Percentiles rank a stretch among this genome's conserved stretches.
phyloP scores from a whole-genome alignment of 2,329 filamentous ascomycete species.

The Fusarium pseudonygamai region DNA sequence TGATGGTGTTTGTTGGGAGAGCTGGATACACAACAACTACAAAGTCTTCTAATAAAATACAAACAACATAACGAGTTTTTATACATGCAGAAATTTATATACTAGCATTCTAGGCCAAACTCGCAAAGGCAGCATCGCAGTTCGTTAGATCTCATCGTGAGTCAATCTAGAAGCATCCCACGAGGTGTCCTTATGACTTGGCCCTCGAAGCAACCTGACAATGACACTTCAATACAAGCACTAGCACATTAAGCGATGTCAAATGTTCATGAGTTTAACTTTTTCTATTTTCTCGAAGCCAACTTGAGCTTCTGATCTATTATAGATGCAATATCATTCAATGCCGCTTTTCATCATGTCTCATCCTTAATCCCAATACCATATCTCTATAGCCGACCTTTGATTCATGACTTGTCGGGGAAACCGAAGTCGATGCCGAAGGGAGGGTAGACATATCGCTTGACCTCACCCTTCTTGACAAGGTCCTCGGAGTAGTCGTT shows the following conservation, averaged over 20 bases:
- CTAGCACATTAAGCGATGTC: background rate
- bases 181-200: too few relatives aligned
- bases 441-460: constrained; percentile 74
- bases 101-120: background rate
- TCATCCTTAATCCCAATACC: background rate
- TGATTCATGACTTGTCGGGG: constrained; percentile 67
- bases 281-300: constrained; percentile 4
- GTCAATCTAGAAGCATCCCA: background rate
- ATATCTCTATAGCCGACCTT: constrained; percentile 20
- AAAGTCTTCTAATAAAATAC: background rate
- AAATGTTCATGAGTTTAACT: background rate
- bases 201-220: background rate
- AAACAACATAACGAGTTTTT: background rate
- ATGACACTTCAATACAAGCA: background rate
- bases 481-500: constrained; percentile 64
- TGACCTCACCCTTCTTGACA: constrained; percentile 59
- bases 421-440: constrained; percentile 77
- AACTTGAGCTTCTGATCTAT: constrained; percentile 8
- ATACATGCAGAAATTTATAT: background rate
- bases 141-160: background rate
- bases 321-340: constrained; percentile 5
- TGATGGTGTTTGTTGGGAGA: background rate
- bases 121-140: background rate
- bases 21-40: background rate
- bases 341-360: constrained; percentile 16